These are phyloP conservation scores for Trichoderma polysporum DNA, from an alignment of 2,329 filamentous ascomycete genomes.

Conservation along the genomic window DNA sequence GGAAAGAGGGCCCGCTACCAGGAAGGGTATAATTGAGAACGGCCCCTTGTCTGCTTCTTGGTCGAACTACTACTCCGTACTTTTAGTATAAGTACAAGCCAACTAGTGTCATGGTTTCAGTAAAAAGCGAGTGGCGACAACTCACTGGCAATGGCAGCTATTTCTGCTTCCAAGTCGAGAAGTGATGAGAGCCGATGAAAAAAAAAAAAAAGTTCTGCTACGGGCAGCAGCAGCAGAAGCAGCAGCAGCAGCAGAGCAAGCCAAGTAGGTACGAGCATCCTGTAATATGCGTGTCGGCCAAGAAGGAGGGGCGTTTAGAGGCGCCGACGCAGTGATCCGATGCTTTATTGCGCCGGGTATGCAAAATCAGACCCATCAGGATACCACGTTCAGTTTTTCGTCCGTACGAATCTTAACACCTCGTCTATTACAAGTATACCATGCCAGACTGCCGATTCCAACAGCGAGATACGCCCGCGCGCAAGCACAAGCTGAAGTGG, in stretches of 20 bases:
- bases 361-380: slow-evolving; percentile 20
- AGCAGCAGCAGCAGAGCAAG: background rate
- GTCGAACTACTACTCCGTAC: slow-evolving; percentile 9
- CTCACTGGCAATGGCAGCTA: background rate
- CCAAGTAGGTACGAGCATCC: slow-evolving; percentile 8
- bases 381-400: slow-evolving; percentile 7
- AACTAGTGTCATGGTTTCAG: slow-evolving; percentile 2
- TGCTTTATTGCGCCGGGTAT: slow-evolving; percentile 17
- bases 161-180: background rate
- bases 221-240: background rate
- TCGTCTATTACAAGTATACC: background rate
- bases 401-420: background rate
- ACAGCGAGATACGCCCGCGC: slow-evolving; percentile 3
- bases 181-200: background rate
- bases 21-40: slow-evolving; percentile 21
- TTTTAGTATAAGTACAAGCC: background rate
- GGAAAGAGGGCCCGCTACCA: slow-evolving; percentile 20
- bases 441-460: slow-evolving; percentile 14
- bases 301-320: slow-evolving; percentile 9
- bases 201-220: background rate
- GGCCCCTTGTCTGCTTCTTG: slow-evolving; percentile 16
- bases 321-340: slow-evolving; percentile 23
- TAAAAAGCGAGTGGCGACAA: background rate
- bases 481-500: slow-evolving; percentile 10
- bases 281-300: slow-evolving; percentile 8